Conservation (phyloP, 2,329 filamentous ascomycete genomes). For the Cercospora sojina region DNA sequence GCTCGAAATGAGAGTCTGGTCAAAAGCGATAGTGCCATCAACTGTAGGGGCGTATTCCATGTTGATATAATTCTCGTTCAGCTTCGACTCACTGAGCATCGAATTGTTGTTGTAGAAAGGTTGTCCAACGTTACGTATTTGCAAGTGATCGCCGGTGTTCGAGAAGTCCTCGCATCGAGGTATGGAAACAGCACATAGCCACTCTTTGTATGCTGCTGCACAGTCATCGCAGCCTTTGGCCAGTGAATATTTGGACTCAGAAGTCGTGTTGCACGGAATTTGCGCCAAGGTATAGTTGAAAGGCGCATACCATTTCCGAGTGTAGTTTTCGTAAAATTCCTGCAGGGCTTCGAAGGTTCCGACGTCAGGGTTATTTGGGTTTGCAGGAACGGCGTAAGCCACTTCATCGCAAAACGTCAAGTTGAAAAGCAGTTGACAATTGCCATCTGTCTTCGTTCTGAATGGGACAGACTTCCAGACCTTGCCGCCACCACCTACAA, state of each 20-base stretch:
- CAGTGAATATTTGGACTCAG: conserved; percentile 76
- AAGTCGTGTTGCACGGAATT: conserved; percentile 75
- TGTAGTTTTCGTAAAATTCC: conserved; percentile 74
- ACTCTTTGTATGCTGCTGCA: conserved; percentile 77
- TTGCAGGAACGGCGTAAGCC: conserved; percentile 87
- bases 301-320: conserved; percentile 66
- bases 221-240: conserved; percentile 75
- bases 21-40: conserved; percentile 31
- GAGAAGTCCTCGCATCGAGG: conserved; percentile 87
- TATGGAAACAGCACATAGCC: conserved; percentile 91
- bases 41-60: conserved; percentile 39
- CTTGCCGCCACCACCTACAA: conserved; percentile 69
- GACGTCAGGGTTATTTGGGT: conserved; percentile 59
- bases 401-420: conserved; percentile 86
- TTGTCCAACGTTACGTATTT: conserved; percentile 68
- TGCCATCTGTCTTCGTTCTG: conserved; percentile 74
- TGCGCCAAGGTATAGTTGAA: conserved; percentile 82
- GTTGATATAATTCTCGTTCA: conserved; percentile 32
- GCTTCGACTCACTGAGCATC: conserved; percentile 27
- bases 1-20: conserved; percentile 35
- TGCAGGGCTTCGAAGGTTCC: conserved; percentile 52
- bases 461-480: conserved; percentile 73
- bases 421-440: conserved; percentile 82
- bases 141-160: conserved; percentile 56
- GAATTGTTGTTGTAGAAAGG: conserved; percentile 32